phyloP scores from a whole-genome alignment of 2,329 filamentous ascomycete genomes.

The Bipolaris bicolor region DNA sequence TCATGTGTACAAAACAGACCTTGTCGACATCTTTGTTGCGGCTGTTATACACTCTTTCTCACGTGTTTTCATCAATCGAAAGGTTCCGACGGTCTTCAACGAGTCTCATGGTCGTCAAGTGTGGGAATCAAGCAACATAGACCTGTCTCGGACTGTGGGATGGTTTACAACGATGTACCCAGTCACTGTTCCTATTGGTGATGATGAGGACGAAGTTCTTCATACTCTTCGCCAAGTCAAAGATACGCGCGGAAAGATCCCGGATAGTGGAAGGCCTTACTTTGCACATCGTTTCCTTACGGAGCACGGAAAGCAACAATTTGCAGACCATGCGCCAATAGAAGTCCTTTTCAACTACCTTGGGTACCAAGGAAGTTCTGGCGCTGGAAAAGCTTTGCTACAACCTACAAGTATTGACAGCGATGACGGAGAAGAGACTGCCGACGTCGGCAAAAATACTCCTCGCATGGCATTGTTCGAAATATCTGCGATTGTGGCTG shows the following conservation, averaged over 20 bases:
- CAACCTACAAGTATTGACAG: slow-evolving; percentile 32
- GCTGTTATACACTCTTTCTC: slow-evolving; percentile 63
- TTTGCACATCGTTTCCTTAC: slow-evolving; percentile 51
- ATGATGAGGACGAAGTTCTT: slow-evolving; percentile 57
- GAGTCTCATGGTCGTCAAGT: slow-evolving; percentile 48
- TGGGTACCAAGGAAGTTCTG: slow-evolving; percentile 58
- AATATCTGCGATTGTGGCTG: slow-evolving; percentile 34
- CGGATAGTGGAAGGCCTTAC: slow-evolving; percentile 56
- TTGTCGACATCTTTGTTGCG: slow-evolving; percentile 61
- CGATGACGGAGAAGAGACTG: slow-evolving; percentile 34
- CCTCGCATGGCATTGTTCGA: slow-evolving; percentile 41
- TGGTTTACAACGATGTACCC: slow-evolving; percentile 67
- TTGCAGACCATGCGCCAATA: slow-evolving; percentile 55
- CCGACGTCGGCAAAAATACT: slow-evolving; percentile 37
- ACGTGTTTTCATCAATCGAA: slow-evolving; percentile 61
- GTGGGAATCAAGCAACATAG: slow-evolving; percentile 54
- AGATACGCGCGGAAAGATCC: slow-evolving; percentile 56
- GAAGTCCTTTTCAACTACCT: slow-evolving; percentile 66
- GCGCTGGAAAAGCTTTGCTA: slow-evolving; percentile 57
- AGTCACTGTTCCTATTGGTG: slow-evolving; percentile 52
- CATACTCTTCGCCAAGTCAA: slow-evolving; percentile 61
- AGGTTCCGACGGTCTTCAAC: slow-evolving; percentile 57
- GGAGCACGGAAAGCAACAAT: slow-evolving; percentile 34
- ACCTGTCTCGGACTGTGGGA: slow-evolving; percentile 64
- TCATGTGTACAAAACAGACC: slow-evolving; percentile 58